A percentile compares a stretch with the other conserved stretches of the same genome.
Evolutionary conservation across 1,284 basidiomycete species (phyloP).

Genomic region (Porodaedalea pini): DNA sequence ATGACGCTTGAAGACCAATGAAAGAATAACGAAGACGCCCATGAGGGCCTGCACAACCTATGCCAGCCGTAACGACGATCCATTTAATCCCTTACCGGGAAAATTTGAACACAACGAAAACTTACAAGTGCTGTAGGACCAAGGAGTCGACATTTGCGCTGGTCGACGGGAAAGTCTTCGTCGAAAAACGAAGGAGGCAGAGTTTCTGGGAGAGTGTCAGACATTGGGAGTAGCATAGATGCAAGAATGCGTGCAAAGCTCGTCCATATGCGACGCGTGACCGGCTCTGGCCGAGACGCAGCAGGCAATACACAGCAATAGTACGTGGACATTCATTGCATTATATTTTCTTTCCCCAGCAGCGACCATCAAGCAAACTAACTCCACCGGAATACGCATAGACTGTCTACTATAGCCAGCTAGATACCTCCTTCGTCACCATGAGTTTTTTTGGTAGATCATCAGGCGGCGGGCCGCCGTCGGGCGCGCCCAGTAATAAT

Average conservation of each 20-base stretch:
- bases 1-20: constrained; percentile 86
- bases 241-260: constrained; percentile 11
- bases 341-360: background rate
- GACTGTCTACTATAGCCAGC: no score
- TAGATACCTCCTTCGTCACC: background rate
- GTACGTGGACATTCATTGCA: background rate
- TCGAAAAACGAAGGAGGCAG: constrained; percentile 2
- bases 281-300: background rate
- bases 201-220: background rate
- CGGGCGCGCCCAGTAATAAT: constrained; percentile 29
- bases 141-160: constrained; percentile 57
- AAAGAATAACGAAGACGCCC: constrained; percentile 84
- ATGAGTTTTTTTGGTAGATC: constrained; percentile 53
- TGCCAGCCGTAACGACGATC: constrained; percentile 20
- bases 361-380: background rate
- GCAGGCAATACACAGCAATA: background rate
- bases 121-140: constrained; percentile 66
- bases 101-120: constrained; percentile 3
- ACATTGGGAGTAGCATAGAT: constrained; percentile 3
- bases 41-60: constrained; percentile 79
- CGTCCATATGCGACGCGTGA: no score
- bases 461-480: constrained; percentile 36
- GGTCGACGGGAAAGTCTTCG: constrained; percentile 47
- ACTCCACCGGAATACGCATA: background rate
- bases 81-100: background rate